A percentile compares a stretch with the other conserved stretches of the same genome.
Conservation (phyloP, 78 protist species). For the Blattamonas nauphoetae region DNA sequence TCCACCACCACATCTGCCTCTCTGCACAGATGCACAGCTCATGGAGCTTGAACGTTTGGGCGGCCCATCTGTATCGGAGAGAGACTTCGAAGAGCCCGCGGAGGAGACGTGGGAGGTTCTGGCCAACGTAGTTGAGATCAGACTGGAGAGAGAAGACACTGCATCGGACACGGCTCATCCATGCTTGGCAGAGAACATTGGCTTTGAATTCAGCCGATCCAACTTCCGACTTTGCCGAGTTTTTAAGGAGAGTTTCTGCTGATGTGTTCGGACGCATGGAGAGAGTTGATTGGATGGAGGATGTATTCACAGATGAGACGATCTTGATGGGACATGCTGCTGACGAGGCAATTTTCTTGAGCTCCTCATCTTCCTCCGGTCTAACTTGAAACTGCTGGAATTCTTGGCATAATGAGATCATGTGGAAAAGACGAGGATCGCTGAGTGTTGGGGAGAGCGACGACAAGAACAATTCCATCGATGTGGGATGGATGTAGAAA, state of each 20-base stretch:
- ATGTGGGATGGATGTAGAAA: conserved; percentile 69
- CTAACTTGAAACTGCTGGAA: conserved; percentile 62
- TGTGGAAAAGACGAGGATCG: conserved; percentile 56
- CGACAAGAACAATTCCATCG: conserved; percentile 57
- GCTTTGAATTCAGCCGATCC: neutral
- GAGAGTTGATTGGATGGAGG: neutral
- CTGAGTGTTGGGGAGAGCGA: conserved; percentile 14
- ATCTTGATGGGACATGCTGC: conserved; percentile 12
- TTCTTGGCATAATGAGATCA: conserved; percentile 60
- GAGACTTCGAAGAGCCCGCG: conserved; percentile 89
- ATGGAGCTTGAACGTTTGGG: conserved; percentile 47
- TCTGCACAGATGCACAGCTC: conserved; percentile 64
- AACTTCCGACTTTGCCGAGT: neutral
- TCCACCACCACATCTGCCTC: conserved; percentile 61
- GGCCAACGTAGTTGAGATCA: conserved; percentile 71
- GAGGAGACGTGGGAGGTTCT: conserved; percentile 58
- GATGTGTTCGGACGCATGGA: neutral
- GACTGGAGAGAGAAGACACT: conserved; percentile 59
- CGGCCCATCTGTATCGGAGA: conserved; percentile 44
- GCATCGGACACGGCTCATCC: conserved; percentile 44
- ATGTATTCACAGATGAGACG: neutral
- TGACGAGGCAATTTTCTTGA: conserved; percentile 37
- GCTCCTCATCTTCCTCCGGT: conserved; percentile 76
- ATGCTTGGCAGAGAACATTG: conserved; percentile 51
- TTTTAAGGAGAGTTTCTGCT: neutral